A percentile compares a stretch with the other conserved stretches of the same genome.
Conservation (phyloP, 1,284 basidiomycete species). For the Pascua sp. region DNA sequence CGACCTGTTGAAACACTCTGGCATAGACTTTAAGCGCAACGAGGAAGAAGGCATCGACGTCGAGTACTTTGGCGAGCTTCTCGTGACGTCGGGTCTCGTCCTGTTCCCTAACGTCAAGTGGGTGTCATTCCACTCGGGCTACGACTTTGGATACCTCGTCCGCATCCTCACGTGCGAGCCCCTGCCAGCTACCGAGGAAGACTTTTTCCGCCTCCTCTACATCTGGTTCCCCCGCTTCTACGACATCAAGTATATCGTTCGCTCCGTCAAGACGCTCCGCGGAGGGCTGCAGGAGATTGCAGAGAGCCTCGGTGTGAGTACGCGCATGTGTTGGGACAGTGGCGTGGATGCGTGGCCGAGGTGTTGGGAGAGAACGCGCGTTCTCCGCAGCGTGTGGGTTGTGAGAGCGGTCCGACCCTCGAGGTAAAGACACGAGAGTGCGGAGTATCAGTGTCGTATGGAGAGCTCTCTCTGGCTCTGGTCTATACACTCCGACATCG, state of each 20-base stretch:
- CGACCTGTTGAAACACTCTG: conserved; percentile 88
- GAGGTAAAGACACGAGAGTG: too few relatives aligned
- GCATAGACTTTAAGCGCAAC: conserved; percentile 91
- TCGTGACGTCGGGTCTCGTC: conserved; percentile 94
- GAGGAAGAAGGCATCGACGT: conserved; percentile 88
- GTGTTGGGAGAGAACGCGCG: too few relatives aligned
- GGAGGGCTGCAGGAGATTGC: conserved; percentile 95
- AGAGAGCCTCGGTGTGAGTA: conserved; percentile 71
- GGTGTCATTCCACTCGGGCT: conserved; percentile 99
- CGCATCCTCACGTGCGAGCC: conserved; percentile 87
- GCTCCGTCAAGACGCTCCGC: conserved; percentile 79
- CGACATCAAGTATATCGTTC: conserved; percentile 97
- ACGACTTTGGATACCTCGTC: conserved; percentile 98
- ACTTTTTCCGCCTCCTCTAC: conserved; percentile 82
- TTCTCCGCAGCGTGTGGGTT: too few relatives aligned
- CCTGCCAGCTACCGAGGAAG: conserved; percentile 81
- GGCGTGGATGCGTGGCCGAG: too few relatives aligned
- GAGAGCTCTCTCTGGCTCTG: too few relatives aligned
- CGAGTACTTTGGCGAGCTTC: conserved; percentile 92
- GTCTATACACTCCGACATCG: not conserved
- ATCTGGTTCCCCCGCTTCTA: conserved; percentile 97
- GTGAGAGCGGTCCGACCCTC: too few relatives aligned
- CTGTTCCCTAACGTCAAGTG: conserved; percentile 86
- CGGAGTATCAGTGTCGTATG: too few relatives aligned
- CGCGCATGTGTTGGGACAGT: too few relatives aligned